Percentiles rank a stretch among this genome's conserved stretches.
Evolutionary conservation across 2,329 filamentous ascomycete species (phyloP).

Genomic region (Pseudopyricularia cyperi): DNA sequence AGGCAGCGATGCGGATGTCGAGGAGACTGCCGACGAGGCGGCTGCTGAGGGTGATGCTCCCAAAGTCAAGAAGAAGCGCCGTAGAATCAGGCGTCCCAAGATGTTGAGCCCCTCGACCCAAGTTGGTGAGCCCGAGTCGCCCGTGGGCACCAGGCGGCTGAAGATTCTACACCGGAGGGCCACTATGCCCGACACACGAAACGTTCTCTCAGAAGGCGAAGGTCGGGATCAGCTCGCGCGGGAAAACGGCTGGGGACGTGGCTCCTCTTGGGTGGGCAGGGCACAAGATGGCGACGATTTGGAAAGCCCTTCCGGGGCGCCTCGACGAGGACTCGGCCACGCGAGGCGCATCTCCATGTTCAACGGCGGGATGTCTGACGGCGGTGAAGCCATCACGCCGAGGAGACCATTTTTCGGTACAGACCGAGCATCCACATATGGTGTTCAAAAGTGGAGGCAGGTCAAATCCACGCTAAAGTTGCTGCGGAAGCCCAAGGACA

Average conservation of each 20-base stretch:
- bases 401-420: conserved; percentile 44
- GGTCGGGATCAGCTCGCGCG: conserved; percentile 48
- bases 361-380: conserved; percentile 48
- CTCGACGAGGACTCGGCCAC: conserved; percentile 43
- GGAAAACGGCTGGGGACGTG: conserved; percentile 43
- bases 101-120: conserved; percentile 49
- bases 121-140: conserved; percentile 28
- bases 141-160: conserved; percentile 30
- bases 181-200: conserved; percentile 52
- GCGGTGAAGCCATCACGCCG: conserved; percentile 39
- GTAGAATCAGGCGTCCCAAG: conserved; percentile 40
- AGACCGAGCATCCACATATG: conserved; percentile 59
- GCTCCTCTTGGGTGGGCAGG: conserved; percentile 42
- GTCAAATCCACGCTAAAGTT: conserved; percentile 80
- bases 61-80: conserved; percentile 50
- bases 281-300: conserved; percentile 37
- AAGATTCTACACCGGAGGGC: conserved; percentile 48
- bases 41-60: conserved; percentile 27
- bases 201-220: conserved; percentile 63
- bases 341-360: conserved; percentile 54
- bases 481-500: conserved; percentile 69
- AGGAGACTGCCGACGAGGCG: conserved; percentile 76
- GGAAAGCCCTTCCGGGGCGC: conserved; percentile 31
- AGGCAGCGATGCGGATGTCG: conserved; percentile 62
- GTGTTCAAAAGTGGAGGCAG: conserved; percentile 79